phyloP scores from a whole-genome alignment of 768 basidiomycete species.

The Termitomyces sp. region DNA sequence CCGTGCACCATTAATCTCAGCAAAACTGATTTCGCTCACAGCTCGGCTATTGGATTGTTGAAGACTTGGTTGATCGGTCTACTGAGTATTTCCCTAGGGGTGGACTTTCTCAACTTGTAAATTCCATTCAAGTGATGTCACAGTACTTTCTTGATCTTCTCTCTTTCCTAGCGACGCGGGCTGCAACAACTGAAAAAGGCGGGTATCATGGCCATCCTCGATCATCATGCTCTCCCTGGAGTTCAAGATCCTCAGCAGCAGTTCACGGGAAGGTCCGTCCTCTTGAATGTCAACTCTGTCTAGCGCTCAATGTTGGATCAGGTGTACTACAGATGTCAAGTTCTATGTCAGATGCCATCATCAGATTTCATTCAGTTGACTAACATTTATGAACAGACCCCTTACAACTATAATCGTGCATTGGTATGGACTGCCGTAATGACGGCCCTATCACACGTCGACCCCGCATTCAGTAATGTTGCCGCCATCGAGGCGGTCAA shows the following conservation, averaged over 20 bases:
- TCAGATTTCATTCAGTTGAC: background rate
- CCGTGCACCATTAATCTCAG: background rate
- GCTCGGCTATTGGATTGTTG: conserved; percentile 85
- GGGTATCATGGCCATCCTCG: conserved; percentile 62
- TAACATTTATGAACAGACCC: conserved; percentile 41
- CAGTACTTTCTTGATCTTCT: background rate
- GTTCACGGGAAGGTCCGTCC: conserved; percentile 64
- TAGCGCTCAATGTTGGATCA: conserved; percentile 19
- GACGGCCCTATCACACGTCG: conserved; percentile 67
- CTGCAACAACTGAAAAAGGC: conserved; percentile 55
- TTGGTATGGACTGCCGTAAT: conserved; percentile 81
- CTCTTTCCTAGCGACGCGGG: conserved; percentile 52
- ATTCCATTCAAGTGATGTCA: conserved; percentile 13
- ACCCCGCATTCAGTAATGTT: conserved; percentile 61
- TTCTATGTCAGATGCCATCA: conserved; percentile 55
- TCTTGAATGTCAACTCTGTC: background rate
- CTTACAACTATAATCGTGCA: conserved; percentile 71
- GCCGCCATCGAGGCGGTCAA: conserved; percentile 76
- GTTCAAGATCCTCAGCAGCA: conserved; percentile 56
- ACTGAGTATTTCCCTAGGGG: conserved; percentile 68
- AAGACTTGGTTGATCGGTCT: conserved; percentile 59
- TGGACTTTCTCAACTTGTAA: conserved; percentile 61
- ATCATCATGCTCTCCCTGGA: conserved; percentile 70
- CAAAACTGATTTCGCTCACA: conserved; percentile 18
- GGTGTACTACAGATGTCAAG: conserved; percentile 64